Evolutionary conservation across 1,139 yeast species (phyloP), one percentile per base, ranked within the genome.

Genomic region (Sugiyamaella pinicola): DNA sequence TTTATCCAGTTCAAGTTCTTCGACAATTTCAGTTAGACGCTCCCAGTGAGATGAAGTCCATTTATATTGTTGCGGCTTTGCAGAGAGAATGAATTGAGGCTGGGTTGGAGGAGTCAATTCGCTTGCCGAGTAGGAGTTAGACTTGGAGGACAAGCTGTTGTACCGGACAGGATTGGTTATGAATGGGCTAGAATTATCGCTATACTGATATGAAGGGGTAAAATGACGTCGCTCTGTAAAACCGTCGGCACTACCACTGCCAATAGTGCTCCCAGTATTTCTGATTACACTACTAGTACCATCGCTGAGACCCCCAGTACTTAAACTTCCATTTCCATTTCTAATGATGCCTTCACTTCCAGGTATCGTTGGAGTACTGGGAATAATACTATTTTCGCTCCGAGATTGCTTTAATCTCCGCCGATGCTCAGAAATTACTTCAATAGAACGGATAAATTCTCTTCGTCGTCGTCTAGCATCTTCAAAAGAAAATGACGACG

Each of bases 1-100:
- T 24, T 43, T 15, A 3, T 42, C 49, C 9, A 52, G 34, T 8
- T 39, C 41, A 40, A 54, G 47, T 12, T 53, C 55, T 9, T 39
- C 48, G 18, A 56, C 50, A 7, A 54, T 34, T 31, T 37, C 42
- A 10, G 49, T 49, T 10, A 56, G 50, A 15, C 43, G 51, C 26
- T 45, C 44, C 59, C 59, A 56, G 38, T 56, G 54, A 21, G 38
- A 40, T 7, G 51, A 31, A 1, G 57, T 41, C 58, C 58, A 55
- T 15, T 17, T 38, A 1, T 8, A 12, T n/a, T 12, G 13, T 9
- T 15, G 8, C 8, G 33, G 13, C n/a, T 8, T 31, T 12, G 6
- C 34, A 24, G 33, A 7, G 22, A n/a, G 4, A 8, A 21, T 17
- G 21, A 46, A 46, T 18, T 19, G 26, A 7, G 49, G 49, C 37